Evolutionary conservation across 2,329 filamentous ascomycete genomes (phyloP).

Genomic region (Botrytis fabae): DNA sequence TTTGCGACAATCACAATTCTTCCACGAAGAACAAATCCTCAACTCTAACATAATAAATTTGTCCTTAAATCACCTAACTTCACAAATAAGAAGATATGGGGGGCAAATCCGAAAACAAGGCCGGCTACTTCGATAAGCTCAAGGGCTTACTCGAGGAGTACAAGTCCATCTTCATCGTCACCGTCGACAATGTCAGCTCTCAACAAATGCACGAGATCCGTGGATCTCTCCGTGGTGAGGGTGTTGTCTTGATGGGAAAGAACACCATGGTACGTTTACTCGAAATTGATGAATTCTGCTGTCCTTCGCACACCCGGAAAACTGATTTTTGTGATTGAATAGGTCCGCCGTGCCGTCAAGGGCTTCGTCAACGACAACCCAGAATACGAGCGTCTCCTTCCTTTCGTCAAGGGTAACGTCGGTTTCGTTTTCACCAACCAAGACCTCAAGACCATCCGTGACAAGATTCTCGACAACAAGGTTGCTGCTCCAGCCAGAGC

Average conservation of each 20-base stretch:
- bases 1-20: slow-evolving; percentile 22
- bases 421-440: slow-evolving; percentile 99
- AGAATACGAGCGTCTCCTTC: slow-evolving; percentile 97
- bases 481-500: slow-evolving; percentile 97
- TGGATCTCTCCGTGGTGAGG: slow-evolving; percentile 82
- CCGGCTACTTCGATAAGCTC: slow-evolving; percentile 99
- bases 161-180: slow-evolving; percentile 97
- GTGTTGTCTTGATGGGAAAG: slow-evolving; percentile 98
- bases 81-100: slow-evolving; percentile 94
- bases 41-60: slow-evolving; percentile 42
- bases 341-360: slow-evolving; percentile 96
- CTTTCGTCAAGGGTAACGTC: slow-evolving; percentile 95
- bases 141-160: slow-evolving; percentile 95
- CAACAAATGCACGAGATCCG: slow-evolving; percentile 99
- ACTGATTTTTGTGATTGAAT: slow-evolving; percentile 16
- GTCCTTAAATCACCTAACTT: slow-evolving; percentile 99
- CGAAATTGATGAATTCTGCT: background rate
- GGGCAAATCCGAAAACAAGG: slow-evolving; percentile 94
- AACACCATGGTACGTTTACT: slow-evolving; percentile 85
- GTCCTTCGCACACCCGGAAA: background rate
- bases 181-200: slow-evolving; percentile 98
- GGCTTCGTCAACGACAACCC: slow-evolving; percentile 87
- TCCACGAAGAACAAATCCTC: slow-evolving; percentile 24
- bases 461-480: slow-evolving; percentile 95
- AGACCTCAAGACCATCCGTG: slow-evolving; percentile 88